Base-by-base conservation (phyloP, 768 basidiomycete genomes). In the Dacryopinax primogenitus region DNA sequence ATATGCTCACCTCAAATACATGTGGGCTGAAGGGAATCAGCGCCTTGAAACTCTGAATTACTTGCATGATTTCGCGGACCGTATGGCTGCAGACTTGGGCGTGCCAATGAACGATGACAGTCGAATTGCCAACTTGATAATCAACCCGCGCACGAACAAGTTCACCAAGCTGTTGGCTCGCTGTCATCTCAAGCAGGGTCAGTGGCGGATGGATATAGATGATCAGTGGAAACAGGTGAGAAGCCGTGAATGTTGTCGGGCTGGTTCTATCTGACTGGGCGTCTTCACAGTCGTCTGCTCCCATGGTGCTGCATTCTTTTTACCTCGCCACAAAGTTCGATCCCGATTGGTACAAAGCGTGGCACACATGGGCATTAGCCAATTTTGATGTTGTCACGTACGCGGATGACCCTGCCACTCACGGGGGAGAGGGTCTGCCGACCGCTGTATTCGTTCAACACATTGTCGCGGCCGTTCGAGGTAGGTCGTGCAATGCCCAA, bases 321-420 rank as follows among this genome's bases (percentile, higher is more conserved):
- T 80, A 82, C 62, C 80, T 87, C 33, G 90, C 96, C 0, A 98
- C 96, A 1, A 86, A 88, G 70, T 90, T 90, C 68, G 95, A 98
- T 73, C 84, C 88, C 2, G 80, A 82, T n/a, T 99, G 96, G 96
- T 97, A 97, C 76, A 97, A 99, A 73, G 96, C 95, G 18, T 98
- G 94, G 94, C 96, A 99, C 72, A 92, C 92, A 0, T 99, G 93
- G 92, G 95, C 96, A 1, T 78, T 98, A 63, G 88, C 93, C 1
- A 97, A 98, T 74, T 94, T 96, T 68, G 92, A 97, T 64, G 91
- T 97, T 67, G 85, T 98, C 67, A 81, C 82, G 30, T 83, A 87
- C 70, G 78, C 95, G 70, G 92, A 95, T 73, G 81, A 77, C 44
- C 84, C 84, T 70, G 77, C 74, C 33, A 83, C 84, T 67, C 79